A percentile compares a stretch with the other conserved stretches of the same genome.
These are phyloP conservation scores for Turritis glabra DNA, from an alignment of 345 rosid species.

Conservation along the genomic window DNA sequence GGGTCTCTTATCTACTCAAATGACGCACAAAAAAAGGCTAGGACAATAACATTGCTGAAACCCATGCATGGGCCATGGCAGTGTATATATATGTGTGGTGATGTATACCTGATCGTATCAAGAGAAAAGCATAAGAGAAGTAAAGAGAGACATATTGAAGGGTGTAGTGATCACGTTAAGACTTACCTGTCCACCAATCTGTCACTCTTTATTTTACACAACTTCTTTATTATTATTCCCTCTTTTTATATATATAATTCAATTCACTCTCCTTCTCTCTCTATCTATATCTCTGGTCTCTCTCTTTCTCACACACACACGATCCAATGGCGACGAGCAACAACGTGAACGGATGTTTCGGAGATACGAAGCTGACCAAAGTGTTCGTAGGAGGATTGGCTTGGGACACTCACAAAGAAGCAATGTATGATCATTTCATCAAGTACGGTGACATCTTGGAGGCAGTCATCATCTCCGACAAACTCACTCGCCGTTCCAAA, in stretches of 20 bases:
- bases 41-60: too few relatives aligned
- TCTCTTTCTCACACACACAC: slow-evolving; percentile 6
- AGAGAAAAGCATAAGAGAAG: neutral
- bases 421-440: slow-evolving; percentile 82
- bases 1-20: too few relatives aligned
- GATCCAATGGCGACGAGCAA: slow-evolving; percentile 48
- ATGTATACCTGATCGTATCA: neutral
- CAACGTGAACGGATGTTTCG: slow-evolving; percentile 59
- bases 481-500: slow-evolving; percentile 92
- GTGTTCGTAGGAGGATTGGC: slow-evolving; percentile 97
- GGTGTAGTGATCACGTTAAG: slow-evolving; percentile 52
- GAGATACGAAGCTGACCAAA: slow-evolving; percentile 92
- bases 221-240: slow-evolving; percentile 42
- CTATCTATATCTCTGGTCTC: slow-evolving; percentile 4
- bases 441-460: slow-evolving; percentile 90
- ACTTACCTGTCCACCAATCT: slow-evolving; percentile 53
- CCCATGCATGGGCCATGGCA: too few relatives aligned
- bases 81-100: too few relatives aligned
- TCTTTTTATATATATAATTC: slow-evolving; percentile 8
- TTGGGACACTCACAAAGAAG: slow-evolving; percentile 93
- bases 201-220: slow-evolving; percentile 55
- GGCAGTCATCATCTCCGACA: slow-evolving; percentile 92
- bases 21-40: too few relatives aligned
- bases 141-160: slow-evolving; percentile 5
- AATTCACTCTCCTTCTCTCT: slow-evolving; percentile 32